A percentile compares a stretch with the other conserved stretches of the same genome.
Evolutionary conservation across 192 early-diverging fungal species (phyloP).

Genomic region (Thoreauomyces humboldtii): DNA sequence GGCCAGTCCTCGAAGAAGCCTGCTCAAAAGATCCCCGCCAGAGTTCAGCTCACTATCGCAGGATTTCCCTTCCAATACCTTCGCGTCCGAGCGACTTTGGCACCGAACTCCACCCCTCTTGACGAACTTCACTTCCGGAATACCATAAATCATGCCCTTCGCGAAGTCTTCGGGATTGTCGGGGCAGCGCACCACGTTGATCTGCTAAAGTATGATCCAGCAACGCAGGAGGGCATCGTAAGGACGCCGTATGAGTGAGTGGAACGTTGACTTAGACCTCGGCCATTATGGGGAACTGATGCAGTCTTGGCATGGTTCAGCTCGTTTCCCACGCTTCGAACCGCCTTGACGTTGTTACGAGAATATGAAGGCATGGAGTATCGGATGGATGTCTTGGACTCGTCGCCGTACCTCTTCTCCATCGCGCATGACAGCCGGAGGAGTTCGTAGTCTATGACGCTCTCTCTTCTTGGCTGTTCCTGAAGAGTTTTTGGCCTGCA

Average conservation of each 20-base stretch:
- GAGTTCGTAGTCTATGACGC: too few species aligned
- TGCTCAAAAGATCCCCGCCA: too few species aligned
- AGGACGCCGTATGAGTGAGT: slow-evolving; percentile 17
- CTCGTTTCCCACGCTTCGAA: slow-evolving; percentile 8
- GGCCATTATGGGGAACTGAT: neutral
- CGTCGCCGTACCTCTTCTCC: neutral
- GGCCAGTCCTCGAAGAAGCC: too few species aligned
- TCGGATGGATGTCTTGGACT: slow-evolving; percentile 10
- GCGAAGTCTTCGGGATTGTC: slow-evolving; percentile 14
- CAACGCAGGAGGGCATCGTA: slow-evolving; percentile 1
- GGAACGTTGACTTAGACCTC: neutral
- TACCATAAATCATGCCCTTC: slow-evolving; percentile 16
- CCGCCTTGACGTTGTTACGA: slow-evolving; percentile 6
- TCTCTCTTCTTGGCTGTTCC: neutral
- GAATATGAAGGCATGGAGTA: neutral
- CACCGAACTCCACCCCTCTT: neutral
- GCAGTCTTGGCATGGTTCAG: neutral
- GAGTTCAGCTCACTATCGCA: too few species aligned
- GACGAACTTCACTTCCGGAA: slow-evolving; percentile 21
- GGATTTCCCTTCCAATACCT: slow-evolving; percentile 2
- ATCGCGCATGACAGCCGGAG: slow-evolving; percentile 4
- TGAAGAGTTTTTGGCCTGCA: too few species aligned
- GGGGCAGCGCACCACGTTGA: slow-evolving; percentile 24
- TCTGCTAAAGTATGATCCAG: neutral
- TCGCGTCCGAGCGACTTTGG: neutral